Conservation (phyloP, 192 early-diverging fungal genomes). For the Rhizoclosmatium globosum region DNA sequence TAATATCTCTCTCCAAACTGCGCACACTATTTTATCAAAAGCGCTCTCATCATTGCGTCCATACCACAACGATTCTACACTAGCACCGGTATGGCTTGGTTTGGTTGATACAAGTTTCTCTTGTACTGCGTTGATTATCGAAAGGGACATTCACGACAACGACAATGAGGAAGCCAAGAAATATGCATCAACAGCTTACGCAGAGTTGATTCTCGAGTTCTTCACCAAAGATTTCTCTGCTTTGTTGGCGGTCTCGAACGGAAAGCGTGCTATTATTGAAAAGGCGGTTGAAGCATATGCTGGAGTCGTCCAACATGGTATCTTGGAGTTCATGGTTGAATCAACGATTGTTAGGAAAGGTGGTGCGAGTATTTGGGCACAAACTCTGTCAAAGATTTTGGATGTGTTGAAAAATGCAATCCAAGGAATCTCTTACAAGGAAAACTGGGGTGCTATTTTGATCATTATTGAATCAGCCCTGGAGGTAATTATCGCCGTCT, state of each 20-base stretch:
- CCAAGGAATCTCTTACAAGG: slow-evolving; percentile 77
- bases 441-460: slow-evolving; percentile 87
- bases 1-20: slow-evolving; percentile 10
- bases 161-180: slow-evolving; percentile 34
- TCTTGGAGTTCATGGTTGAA: slow-evolving; percentile 79
- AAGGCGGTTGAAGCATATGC: slow-evolving; percentile 76
- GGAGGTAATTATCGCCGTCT: slow-evolving; percentile 35
- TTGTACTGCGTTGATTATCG: slow-evolving; percentile 66
- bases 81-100: slow-evolving; percentile 85
- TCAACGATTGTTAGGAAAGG: slow-evolving; percentile 49
- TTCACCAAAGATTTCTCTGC: slow-evolving; percentile 47
- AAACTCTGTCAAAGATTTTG: slow-evolving; percentile 54
- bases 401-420: slow-evolving; percentile 41
- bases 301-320: slow-evolving; percentile 73
- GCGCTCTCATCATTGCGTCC: slow-evolving; percentile 68
- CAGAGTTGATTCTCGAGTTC: slow-evolving; percentile 42
- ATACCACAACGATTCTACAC: slow-evolving; percentile 79
- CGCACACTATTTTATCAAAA: slow-evolving; percentile 17
- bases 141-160: slow-evolving; percentile 6
- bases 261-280: slow-evolving; percentile 51
- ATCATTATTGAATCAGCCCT: slow-evolving; percentile 78
- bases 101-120: slow-evolving; percentile 79
- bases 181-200: slow-evolving; percentile 48
- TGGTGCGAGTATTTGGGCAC: slow-evolving; percentile 48
- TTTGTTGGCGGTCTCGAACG: slow-evolving; percentile 35